A percentile compares a stretch with the other conserved stretches of the same genome.
These are phyloP conservation scores for Moesziomyces sp. DNA, from an alignment of 1,284 basidiomycete species.

Conservation along the genomic window DNA sequence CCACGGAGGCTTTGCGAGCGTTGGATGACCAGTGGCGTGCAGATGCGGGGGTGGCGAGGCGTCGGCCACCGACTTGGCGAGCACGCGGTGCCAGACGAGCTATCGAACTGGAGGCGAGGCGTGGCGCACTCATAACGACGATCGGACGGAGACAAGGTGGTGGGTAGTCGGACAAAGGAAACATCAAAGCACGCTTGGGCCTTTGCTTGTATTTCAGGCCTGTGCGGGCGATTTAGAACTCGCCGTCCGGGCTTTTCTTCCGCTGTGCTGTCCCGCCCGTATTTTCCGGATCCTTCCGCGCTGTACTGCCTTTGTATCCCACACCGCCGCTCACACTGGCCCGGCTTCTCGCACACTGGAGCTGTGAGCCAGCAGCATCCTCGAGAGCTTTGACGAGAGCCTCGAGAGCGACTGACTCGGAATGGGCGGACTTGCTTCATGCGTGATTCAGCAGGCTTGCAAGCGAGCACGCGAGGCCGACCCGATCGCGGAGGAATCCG, in stretches of 20 bases:
- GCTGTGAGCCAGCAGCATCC: too few relatives aligned
- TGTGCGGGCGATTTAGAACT: slow-evolving; percentile 12
- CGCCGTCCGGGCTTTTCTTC: too few relatives aligned
- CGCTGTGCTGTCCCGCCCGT: slow-evolving; percentile 3
- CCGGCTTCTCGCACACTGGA: too few relatives aligned
- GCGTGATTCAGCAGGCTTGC: too few relatives aligned
- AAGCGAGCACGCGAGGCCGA: too few relatives aligned
- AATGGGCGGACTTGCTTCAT: too few relatives aligned
- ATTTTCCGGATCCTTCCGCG: slow-evolving; percentile 27
- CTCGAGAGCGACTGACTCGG: too few relatives aligned
- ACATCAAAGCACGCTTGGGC: not conserved
- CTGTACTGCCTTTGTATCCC: not conserved
- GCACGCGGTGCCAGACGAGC: slow-evolving; percentile 13
- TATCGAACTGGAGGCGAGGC: not conserved
- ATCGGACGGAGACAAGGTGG: not conserved
- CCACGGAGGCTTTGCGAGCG: slow-evolving; percentile 4
- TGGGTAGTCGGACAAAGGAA: too few relatives aligned
- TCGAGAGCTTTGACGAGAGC: too few relatives aligned
- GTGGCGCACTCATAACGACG: slow-evolving; percentile 15
- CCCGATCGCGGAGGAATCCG: too few relatives aligned
- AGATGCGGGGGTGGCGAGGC: slow-evolving; percentile 3
- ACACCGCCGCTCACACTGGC: too few relatives aligned
- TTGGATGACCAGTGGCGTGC: not conserved
- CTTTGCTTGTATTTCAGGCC: not conserved
- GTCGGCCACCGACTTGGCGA: slow-evolving; percentile 23